phyloP scores from a whole-genome alignment of 345 rosid genomes.

The Odontarrhena argentea region DNA sequence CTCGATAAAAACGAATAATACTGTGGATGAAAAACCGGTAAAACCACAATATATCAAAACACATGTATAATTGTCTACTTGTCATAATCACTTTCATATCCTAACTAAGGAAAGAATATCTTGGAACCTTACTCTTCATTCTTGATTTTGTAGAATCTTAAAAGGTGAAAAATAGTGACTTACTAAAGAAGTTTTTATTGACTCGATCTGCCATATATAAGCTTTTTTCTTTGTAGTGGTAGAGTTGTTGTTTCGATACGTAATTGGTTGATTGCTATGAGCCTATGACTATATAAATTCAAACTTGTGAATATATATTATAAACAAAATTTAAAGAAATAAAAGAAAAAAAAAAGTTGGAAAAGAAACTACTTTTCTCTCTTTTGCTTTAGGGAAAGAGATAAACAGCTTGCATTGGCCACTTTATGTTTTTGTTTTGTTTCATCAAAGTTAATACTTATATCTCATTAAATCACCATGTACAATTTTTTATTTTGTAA shows the following conservation, averaged over 20 bases:
- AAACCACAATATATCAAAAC: too few species aligned
- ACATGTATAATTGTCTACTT: conserved; percentile 19
- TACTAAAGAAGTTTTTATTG: conserved; percentile 33
- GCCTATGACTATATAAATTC: conserved; percentile 17
- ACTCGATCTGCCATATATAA: conserved; percentile 27
- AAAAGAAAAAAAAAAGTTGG: conserved; percentile 24
- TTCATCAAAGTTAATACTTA: conserved; percentile 3
- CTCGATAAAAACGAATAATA: too few species aligned
- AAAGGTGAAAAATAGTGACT: conserved; percentile 34
- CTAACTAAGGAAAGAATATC: conserved; percentile 37
- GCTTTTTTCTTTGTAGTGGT: conserved; percentile 34
- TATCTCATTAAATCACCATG: background rate
- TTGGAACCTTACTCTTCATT: conserved; percentile 28
- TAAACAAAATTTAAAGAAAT: background rate
- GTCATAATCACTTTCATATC: conserved; percentile 36
- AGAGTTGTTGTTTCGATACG: conserved; percentile 42
- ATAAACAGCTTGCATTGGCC: conserved; percentile 38
- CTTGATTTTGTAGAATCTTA: conserved; percentile 35
- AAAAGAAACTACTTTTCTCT: conserved; percentile 31
- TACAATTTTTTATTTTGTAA: conserved; percentile 2
- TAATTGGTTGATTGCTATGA: conserved; percentile 36
- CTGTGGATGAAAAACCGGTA: too few species aligned
- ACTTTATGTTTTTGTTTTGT: conserved; percentile 34
- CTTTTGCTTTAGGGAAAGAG: conserved; percentile 43
- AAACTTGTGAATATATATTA: conserved; percentile 25